phyloP scores from a whole-genome alignment of 140 eudicot species.

The Stevia rebaudiana region DNA sequence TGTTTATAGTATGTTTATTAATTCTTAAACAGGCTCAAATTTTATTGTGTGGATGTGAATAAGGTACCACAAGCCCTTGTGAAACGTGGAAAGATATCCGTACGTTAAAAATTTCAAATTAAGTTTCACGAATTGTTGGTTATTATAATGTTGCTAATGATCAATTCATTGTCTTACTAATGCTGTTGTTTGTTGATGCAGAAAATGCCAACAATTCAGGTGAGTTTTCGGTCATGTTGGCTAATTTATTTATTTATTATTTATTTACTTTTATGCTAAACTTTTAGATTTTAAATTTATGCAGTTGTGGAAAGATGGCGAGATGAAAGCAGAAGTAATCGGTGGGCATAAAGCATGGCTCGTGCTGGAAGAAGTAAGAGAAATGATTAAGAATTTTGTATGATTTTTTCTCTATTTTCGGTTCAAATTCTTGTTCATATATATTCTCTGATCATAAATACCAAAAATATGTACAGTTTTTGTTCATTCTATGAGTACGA shows the following conservation, averaged over 20 bases:
- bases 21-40: slow-evolving; percentile 45
- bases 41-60: slow-evolving; percentile 88
- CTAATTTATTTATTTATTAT: no score
- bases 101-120: slow-evolving; percentile 29
- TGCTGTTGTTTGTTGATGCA: slow-evolving; percentile 21
- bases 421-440: slow-evolving; percentile 20
- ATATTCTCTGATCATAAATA: neutral
- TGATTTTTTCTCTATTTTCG: slow-evolving; percentile 22
- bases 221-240: slow-evolving; percentile 20
- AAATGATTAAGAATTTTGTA: slow-evolving; percentile 59
- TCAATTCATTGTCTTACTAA: neutral
- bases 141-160: slow-evolving; percentile 5
- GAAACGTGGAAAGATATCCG: slow-evolving; percentile 90
- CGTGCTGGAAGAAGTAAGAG: slow-evolving; percentile 89
- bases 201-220: slow-evolving; percentile 99
- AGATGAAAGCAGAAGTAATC: slow-evolving; percentile 94
- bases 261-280: neutral
- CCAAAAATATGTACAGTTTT: slow-evolving; percentile 29
- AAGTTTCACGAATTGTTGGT: neutral
- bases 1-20: neutral
- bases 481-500: neutral
- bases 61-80: slow-evolving; percentile 87
- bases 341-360: slow-evolving; percentile 99
- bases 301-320: slow-evolving; percentile 98
- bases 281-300: slow-evolving; percentile 32